phyloP scores from a whole-genome alignment of 768 basidiomycete species.

The Xanthoconium purpureum region DNA sequence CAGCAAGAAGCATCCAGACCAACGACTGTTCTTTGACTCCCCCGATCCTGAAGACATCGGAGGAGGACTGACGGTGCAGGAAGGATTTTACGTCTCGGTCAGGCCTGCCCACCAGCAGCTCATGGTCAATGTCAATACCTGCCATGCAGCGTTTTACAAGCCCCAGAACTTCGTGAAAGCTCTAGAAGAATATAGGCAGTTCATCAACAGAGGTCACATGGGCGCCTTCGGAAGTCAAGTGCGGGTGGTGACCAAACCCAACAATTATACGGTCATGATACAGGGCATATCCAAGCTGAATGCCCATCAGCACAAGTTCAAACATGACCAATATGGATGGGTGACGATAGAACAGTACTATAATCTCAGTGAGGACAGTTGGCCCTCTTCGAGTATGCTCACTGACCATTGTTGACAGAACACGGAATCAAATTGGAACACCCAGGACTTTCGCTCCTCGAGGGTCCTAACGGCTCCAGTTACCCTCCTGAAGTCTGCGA shows the following conservation, averaged over 20 bases:
- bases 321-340: slow-evolving; percentile 32
- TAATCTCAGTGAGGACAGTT: slow-evolving; percentile 32
- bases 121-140: slow-evolving; percentile 55
- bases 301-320: slow-evolving; percentile 40
- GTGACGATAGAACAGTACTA: slow-evolving; percentile 49
- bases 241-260: slow-evolving; percentile 59
- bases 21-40: slow-evolving; percentile 39
- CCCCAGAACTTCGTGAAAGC: slow-evolving; percentile 41
- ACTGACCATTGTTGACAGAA: slow-evolving; percentile 29
- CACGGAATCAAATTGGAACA: slow-evolving; percentile 34
- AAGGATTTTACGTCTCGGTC: slow-evolving; percentile 43
- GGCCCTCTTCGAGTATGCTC: neutral
- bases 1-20: slow-evolving; percentile 28
- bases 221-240: slow-evolving; percentile 61
- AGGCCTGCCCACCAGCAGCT: slow-evolving; percentile 41
- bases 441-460: slow-evolving; percentile 40
- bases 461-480: slow-evolving; percentile 34
- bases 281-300: slow-evolving; percentile 43
- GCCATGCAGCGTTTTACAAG: slow-evolving; percentile 46
- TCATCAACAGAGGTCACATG: slow-evolving; percentile 51
- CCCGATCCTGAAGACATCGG: slow-evolving; percentile 37
- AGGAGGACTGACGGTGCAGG: slow-evolving; percentile 56
- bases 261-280: slow-evolving; percentile 68
- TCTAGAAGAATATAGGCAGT: slow-evolving; percentile 38
- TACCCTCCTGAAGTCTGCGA: slow-evolving; percentile 49